Base-by-base conservation (phyloP, 2,329 filamentous ascomycete species). In the Diaporthe caulivora region DNA sequence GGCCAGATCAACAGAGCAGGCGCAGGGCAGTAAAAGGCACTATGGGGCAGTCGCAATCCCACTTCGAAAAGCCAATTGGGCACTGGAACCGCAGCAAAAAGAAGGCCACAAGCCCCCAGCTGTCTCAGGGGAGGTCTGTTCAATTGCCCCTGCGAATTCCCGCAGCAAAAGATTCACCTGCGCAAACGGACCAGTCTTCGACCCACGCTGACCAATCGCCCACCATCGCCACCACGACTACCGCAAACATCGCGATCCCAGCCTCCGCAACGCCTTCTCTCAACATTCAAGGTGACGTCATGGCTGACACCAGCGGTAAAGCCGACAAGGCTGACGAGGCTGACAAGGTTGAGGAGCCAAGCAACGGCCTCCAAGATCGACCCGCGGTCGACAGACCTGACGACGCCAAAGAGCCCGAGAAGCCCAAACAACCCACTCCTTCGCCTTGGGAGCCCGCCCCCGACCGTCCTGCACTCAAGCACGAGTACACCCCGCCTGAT, bases 1-100 rank as follows among this genome's bases (percentile, higher is more conserved):
- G 15, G 37, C 9, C 31, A 40, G n/a, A n/a, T 15, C 31, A 26
- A 18, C 31, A 40, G n/a, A 13, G 15, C 26, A 53, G 34, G 62
- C 10, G 9, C 62, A 53, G 31, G 31, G n/a, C 47, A 67, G 47
- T 15, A 53, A 67, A 40, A 21, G 44, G 31, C 26, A 26, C 1
- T n/a, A 67, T 67, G 62, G 62, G 62, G 62, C 62, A 67, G 44
- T 47, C n/a, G 47, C 62, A 21, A 4, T 67, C 62, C 62, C 31
- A 24, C n/a, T 18, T 40, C 31, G 47, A 24, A 17, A 37, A 9
- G 47, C 47, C 62, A 37, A 24, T 34, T 40, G 44, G 62, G 1
- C 11, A 53, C 29, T 40, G 44, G 62, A 31, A 26, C 26, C 62
- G 47, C 47, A 31, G 11, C 47, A 53, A 40, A n/a, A n/a, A n/a